Percentiles rank a stretch among this genome's conserved stretches.
Conservation (phyloP, 768 basidiomycete species). For the Symmetrospora coprosmae region DNA sequence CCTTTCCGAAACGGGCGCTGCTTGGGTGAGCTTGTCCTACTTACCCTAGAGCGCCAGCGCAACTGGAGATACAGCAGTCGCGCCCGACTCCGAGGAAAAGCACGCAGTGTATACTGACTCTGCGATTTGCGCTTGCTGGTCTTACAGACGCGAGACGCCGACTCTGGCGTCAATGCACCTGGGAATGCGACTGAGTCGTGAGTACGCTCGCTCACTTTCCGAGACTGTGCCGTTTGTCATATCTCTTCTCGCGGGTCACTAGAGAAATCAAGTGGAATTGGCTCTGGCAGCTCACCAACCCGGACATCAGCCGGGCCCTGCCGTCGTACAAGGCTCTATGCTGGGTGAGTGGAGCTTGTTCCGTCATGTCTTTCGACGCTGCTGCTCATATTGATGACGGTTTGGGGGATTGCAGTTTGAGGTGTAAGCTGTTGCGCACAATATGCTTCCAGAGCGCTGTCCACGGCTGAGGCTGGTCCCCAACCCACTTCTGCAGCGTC, state of each 20-base stretch:
- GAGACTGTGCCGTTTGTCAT: background rate
- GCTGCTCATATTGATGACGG: background rate
- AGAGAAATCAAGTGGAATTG: conserved; percentile 25
- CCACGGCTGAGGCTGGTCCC: too few species aligned
- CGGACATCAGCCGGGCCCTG: conserved; percentile 17
- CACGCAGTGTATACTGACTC: background rate
- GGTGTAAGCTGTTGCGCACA: conserved; percentile 1
- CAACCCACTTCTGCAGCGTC: background rate
- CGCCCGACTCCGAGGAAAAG: too few species aligned
- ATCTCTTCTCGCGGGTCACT: background rate
- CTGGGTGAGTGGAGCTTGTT: conserved; percentile 3
- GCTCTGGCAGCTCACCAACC: conserved; percentile 23
- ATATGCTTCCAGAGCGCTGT: background rate
- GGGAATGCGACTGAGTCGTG: conserved; percentile 21
- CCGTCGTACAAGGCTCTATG: conserved; percentile 11
- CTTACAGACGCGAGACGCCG: conserved; percentile 11
- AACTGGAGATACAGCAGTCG: too few species aligned
- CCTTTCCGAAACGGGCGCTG: conserved; percentile 19
- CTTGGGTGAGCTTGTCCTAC: background rate
- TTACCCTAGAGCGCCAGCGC: too few species aligned
- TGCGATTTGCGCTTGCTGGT: too few species aligned
- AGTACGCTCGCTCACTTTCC: background rate
- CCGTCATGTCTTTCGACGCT: background rate
- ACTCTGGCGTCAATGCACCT: background rate
- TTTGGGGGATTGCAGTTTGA: conserved; percentile 12